Evolutionary conservation across 257 asterid genomes (phyloP), one percentile per base, ranked within the genome.

Genomic region (Jacaranda copaia): DNA sequence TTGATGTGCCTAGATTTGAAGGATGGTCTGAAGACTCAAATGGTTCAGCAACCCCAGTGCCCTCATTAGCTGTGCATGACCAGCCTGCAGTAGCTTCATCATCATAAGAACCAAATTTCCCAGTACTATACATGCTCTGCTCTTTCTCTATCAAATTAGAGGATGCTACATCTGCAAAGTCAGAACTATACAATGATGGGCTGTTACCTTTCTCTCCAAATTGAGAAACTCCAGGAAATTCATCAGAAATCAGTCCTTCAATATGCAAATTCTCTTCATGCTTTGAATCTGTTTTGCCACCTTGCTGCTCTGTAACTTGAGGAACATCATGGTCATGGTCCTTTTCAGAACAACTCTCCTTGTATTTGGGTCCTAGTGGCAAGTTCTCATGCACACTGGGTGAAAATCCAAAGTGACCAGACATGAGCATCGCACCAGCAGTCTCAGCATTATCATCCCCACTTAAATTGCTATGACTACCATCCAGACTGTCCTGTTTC

Each of bases 331-430:
- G 68, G 51, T 79, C 82, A 59, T 43, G 57, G 13, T 58, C 85
- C 76, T 76, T 78, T 48, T 48, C 90, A 60, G 53, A 57, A 45
- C 8, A 36, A 49, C 76, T 80, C 81, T 85, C 92, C 61, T 72
- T 60, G 62, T 57, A 61, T 63, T 82, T 81, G 40, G 85, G 73
- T 64, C 81, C 85, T 40, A 78, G 25, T 19, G 85, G 91, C 64
- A 79, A 77, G 73, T 85, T 85, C 73, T 91, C 92, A 16, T 65
- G 84, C 60, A 74, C 60, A 72, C 73, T 77, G 2, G 83, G 75
- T 19, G 84, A 71, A 73, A 75, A 58, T 20, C 77, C 84, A 75
- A 87, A 87, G 75, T 84, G 88, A 48, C 88, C 83, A 9, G 90
- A 87, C 88, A 84, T 82, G 79, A 87, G 59, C 88, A 87, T 77